phyloP scores from a whole-genome alignment of 495 filamentous ascomycete species.

The Penicillium lividum region DNA sequence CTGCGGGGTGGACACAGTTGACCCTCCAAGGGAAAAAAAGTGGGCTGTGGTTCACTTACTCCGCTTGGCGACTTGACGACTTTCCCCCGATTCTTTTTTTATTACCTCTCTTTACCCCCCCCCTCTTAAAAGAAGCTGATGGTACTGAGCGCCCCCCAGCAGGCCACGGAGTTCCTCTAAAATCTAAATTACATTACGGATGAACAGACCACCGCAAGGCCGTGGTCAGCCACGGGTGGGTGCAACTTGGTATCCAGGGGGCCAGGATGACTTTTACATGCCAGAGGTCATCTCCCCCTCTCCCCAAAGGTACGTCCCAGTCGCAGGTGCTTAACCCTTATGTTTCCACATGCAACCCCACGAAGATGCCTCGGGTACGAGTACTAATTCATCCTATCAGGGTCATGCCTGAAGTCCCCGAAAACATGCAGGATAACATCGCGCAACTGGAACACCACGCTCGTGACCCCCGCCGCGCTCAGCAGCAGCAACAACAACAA shows the following conservation, averaged over 20 bases:
- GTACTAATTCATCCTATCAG: constrained; percentile 44
- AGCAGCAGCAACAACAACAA: constrained; percentile 32
- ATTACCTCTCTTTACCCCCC: background rate
- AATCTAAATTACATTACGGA: constrained; percentile 12
- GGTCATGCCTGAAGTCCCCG: constrained; percentile 74
- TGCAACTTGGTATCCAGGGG: constrained; percentile 90
- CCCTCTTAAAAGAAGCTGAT: background rate
- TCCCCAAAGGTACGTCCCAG: constrained; percentile 75
- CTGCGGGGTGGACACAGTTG: background rate
- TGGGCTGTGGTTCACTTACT: constrained; percentile 15
- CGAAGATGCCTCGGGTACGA: constrained; percentile 26
- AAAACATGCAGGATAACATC: constrained; percentile 89
- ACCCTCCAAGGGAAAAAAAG: constrained; percentile 8
- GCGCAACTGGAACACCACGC: constrained; percentile 86
- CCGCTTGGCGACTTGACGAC: background rate
- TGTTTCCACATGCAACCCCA: background rate
- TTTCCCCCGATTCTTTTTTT: background rate
- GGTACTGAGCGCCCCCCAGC: background rate
- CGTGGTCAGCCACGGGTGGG: constrained; percentile 58
- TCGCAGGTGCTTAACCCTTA: constrained; percentile 1
- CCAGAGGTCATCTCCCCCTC: constrained; percentile 77
- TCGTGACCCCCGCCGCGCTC: constrained; percentile 44
- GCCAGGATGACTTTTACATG: constrained; percentile 83
- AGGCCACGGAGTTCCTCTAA: background rate
- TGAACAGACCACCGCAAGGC: constrained; percentile 41